These are phyloP conservation scores for Didymosphaeria variabile DNA, from an alignment of 2,329 filamentous ascomycete species.

Conservation along the genomic window DNA sequence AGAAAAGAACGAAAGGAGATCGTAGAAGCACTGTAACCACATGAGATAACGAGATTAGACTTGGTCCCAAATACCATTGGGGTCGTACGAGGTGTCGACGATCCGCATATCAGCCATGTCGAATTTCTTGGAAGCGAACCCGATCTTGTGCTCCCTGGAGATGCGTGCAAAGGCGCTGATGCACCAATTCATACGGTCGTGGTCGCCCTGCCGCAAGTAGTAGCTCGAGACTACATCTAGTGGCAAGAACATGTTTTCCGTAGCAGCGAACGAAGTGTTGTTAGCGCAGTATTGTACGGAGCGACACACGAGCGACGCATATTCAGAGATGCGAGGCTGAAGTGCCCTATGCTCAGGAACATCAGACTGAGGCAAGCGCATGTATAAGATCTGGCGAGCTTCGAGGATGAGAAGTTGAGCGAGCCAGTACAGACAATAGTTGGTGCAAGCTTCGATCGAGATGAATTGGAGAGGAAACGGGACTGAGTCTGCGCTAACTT, in stretches of 20 bases:
- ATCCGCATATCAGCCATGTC: constrained; percentile 5
- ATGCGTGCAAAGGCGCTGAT: constrained; percentile 21
- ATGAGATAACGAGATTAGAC: background rate
- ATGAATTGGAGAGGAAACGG: constrained; percentile 30
- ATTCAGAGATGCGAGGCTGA: constrained; percentile 21
- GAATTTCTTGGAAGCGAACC: constrained; percentile 15
- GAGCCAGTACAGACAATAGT: constrained; percentile 29
- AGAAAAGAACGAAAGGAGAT: background rate
- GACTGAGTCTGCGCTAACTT: constrained; percentile 14
- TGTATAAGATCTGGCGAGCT: constrained; percentile 19
- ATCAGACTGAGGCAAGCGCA: constrained; percentile 13
- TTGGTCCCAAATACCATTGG: constrained; percentile 10
- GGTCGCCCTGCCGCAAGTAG: constrained; percentile 26
- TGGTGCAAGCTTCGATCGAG: constrained; percentile 28
- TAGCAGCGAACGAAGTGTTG: constrained; percentile 24
- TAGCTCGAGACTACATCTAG: constrained; percentile 21
- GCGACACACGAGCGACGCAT: constrained; percentile 29
- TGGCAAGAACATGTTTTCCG: constrained; percentile 32
- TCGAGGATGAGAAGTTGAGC: constrained; percentile 31
- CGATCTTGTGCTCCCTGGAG: constrained; percentile 25
- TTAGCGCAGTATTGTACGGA: constrained; percentile 29
- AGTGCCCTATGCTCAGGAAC: constrained; percentile 10
- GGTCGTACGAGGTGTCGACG: background rate
- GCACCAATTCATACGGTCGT: constrained; percentile 27
- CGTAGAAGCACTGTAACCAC: background rate